Base-by-base conservation (phyloP, 352 stramenopile genomes). In the Pseudoperonospora humuli region DNA sequence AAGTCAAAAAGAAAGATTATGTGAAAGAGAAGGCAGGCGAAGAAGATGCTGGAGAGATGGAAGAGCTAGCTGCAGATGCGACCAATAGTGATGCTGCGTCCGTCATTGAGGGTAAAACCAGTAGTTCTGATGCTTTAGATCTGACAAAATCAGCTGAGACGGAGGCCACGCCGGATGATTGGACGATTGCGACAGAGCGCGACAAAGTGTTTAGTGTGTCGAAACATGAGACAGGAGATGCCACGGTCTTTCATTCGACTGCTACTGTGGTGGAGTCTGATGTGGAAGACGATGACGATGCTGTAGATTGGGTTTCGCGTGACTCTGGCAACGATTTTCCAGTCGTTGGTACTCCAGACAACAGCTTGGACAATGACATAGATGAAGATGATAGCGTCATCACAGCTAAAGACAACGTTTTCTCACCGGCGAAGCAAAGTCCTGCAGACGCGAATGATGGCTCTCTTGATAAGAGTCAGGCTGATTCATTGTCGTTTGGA, bases 311-410 rank as follows among this genome's bases (percentile, higher is more conserved):
- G 13, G 45, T 32, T 13, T 0, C 20, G 13, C 34, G 37, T 24
- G n/a, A 32, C 13, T 39, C 37, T 21, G 57, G 43, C 7, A 43
- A 33, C 10, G 29, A 52, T 17, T 17, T 42, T n/a, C 20, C 40
- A 28, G 10, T 11, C 19, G 8, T 23, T 18, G 21, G 37, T 28
- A 10, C 47, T 8, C 45, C 52, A 42, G 40, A 41, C 5, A 15
- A 23, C 37, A 21, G 3, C 6, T 51, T 49, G 9, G 36, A 58
- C 3, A 13, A 34, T 6, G 40, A 52, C 1, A 36, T 39, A 13
- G 45, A 31, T 10, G 14, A 50, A 2, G 25, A 35, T 39, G 32
- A 35, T 50, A 11, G 7, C 3, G 7, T 14, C 8, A 20, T 18
- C 2, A n/a, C 20, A 8, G 29, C 45, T 37, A n/a, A 5, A 32